Evolutionary conservation across 1,284 basidiomycete genomes (phyloP), one percentile per base, ranked within the genome.

Genomic region (Athelia psychrophila): DNA sequence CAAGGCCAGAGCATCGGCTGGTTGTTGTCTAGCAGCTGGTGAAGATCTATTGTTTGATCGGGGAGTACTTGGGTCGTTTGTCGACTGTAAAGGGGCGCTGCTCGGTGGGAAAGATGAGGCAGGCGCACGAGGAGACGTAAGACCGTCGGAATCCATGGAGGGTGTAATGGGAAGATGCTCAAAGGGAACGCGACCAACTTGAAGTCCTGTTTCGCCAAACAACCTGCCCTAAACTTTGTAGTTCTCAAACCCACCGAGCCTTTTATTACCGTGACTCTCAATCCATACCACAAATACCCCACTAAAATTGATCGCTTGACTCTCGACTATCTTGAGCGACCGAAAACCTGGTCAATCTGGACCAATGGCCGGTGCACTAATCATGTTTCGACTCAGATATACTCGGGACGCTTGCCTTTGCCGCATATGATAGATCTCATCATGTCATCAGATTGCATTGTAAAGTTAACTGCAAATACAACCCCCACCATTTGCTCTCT

Each of bases 81-180:
- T 46, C 20, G 44, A 46, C 10, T 69, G 69, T 52, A 78, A 67
- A 3, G 84, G 84, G 0, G 80, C 80, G 54, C 84, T 89, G 63
- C 87, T 89, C 3, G 86, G 83, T 5, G 88, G 87, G 5, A 88
- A 66, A 47, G 81, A 80, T 4, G 71, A 75, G 23, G 68, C 60
- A 16, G 69, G 66, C 16, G 67, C 63, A 12, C 69, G 70, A 46
- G 78, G 77, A 8, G 78, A 78, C 20, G 74, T 69, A 30, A 67
- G 58, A 13, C 66, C 68, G 46, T 75, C 72, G 19, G 69, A 52
- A 47, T 77, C 68, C 76, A 79, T 78, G 54, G 40, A 63, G 38
- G 44, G 51, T 38, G 51, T 38, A 33, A 48, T 24, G 19, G 38
- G 25, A 44, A 47, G 13, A 13, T 30, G 13, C 13, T 30, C 27